phyloP scores from a whole-genome alignment of 768 basidiomycete genomes.

The Melanogaster broomeanus region DNA sequence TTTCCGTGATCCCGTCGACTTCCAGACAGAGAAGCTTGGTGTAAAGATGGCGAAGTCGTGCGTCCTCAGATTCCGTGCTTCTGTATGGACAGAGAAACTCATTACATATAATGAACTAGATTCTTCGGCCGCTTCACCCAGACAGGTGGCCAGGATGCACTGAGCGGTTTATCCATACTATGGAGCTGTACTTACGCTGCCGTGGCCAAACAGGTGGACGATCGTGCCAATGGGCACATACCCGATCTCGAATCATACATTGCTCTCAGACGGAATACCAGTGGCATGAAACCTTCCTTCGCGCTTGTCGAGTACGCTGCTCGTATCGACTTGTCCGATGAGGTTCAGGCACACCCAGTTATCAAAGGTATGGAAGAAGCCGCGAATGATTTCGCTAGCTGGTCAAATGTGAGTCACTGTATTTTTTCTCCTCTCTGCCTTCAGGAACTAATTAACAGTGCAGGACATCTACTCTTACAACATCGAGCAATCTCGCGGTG shows the following conservation, averaged over 20 bases:
- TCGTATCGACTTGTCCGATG: slow-evolving; percentile 40
- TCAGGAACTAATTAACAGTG: slow-evolving; percentile 1
- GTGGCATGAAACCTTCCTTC: slow-evolving; percentile 42
- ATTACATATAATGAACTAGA: too few relatives aligned
- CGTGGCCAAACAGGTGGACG: slow-evolving; percentile 44
- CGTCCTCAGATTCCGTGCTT: too few relatives aligned
- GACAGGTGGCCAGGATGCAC: too few relatives aligned
- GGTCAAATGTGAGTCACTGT: slow-evolving; percentile 34
- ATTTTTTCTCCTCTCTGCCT: not conserved
- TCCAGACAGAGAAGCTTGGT: too few relatives aligned
- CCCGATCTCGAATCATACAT: slow-evolving; percentile 44
- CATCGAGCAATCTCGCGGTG: slow-evolving; percentile 30
- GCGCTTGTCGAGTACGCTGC: slow-evolving; percentile 37
- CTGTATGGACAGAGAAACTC: too few relatives aligned
- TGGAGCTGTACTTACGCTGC: slow-evolving; percentile 38
- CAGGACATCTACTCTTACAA: slow-evolving; percentile 37
- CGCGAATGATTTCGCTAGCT: slow-evolving; percentile 37
- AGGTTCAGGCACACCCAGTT: slow-evolving; percentile 42
- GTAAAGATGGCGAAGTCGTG: too few relatives aligned
- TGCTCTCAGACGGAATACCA: slow-evolving; percentile 39
- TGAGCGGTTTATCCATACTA: slow-evolving; percentile 38
- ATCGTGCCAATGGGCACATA: slow-evolving; percentile 35
- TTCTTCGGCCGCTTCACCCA: too few relatives aligned
- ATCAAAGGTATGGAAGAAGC: slow-evolving; percentile 30
- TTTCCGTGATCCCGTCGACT: too few relatives aligned